Percentiles rank a stretch among this genome's conserved stretches.
phyloP scores from a whole-genome alignment of 352 stramenopile species.

The Phytophthora melonis region DNA sequence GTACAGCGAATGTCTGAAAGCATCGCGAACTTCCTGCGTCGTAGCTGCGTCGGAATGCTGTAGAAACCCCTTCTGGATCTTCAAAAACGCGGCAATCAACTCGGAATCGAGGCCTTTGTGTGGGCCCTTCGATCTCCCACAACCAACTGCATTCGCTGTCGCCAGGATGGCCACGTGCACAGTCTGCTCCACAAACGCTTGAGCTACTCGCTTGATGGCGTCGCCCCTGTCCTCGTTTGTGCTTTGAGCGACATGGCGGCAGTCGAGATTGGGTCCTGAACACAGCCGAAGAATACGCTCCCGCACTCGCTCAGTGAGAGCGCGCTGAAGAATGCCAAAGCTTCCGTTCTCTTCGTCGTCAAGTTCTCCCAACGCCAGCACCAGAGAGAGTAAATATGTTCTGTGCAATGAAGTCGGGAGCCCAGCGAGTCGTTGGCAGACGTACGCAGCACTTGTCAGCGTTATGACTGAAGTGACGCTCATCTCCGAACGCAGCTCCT shows the following conservation, averaged over 20 bases:
- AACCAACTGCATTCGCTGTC: not conserved
- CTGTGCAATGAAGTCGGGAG: slow-evolving; percentile 39
- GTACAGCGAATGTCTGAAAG: slow-evolving; percentile 25
- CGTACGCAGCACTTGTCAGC: slow-evolving; percentile 26
- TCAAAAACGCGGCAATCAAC: slow-evolving; percentile 22
- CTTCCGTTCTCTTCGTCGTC: slow-evolving; percentile 3
- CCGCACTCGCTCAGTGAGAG: slow-evolving; percentile 4
- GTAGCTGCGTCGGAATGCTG: not conserved
- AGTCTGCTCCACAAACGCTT: slow-evolving; percentile 17
- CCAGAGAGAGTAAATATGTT: slow-evolving; percentile 42
- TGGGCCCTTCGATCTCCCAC: not conserved
- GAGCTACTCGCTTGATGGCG: slow-evolving; percentile 20
- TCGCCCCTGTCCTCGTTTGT: not conserved
- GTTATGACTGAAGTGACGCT: slow-evolving; percentile 10
- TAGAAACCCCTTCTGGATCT: slow-evolving; percentile 35
- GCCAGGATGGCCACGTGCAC: slow-evolving; percentile 12
- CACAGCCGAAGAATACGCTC: slow-evolving; percentile 27
- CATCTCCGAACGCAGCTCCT: not conserved
- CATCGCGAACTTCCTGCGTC: not conserved
- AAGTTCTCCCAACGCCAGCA: slow-evolving; percentile 22
- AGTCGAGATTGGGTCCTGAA: slow-evolving; percentile 20
- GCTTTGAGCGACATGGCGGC: slow-evolving; percentile 9
- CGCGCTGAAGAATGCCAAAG: not conserved
- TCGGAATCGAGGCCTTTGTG: slow-evolving; percentile 23
- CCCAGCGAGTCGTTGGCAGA: slow-evolving; percentile 37